phyloP scores from a whole-genome alignment of 352 stramenopile genomes.

The Phytophthora sojae region DNA sequence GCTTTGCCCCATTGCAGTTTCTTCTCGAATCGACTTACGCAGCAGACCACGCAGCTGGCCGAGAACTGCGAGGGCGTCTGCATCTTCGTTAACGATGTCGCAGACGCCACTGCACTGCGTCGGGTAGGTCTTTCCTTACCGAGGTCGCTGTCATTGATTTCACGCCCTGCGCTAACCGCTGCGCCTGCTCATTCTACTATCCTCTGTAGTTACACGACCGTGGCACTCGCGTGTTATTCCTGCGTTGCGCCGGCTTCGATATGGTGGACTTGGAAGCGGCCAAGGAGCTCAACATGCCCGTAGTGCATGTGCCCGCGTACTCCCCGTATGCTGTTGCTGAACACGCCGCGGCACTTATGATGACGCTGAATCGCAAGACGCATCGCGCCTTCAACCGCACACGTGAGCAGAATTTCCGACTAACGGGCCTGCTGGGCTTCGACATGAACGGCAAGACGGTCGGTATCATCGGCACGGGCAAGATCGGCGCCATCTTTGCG shows the following conservation, averaged over 20 bases:
- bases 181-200: not conserved
- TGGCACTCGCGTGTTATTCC: slow-evolving; percentile 67
- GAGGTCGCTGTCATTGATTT: too few species aligned
- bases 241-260: slow-evolving; percentile 82
- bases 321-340: slow-evolving; percentile 83
- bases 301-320: slow-evolving; percentile 78
- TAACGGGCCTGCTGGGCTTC: slow-evolving; percentile 66
- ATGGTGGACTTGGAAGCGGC: slow-evolving; percentile 72
- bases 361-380: slow-evolving; percentile 86
- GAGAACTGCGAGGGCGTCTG: slow-evolving; percentile 64
- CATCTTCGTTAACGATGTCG: slow-evolving; percentile 88
- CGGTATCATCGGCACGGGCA: slow-evolving; percentile 70
- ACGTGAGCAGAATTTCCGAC: slow-evolving; percentile 77
- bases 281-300: slow-evolving; percentile 65
- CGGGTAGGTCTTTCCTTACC: slow-evolving; percentile 35
- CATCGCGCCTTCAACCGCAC: slow-evolving; percentile 79
- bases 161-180: not conserved
- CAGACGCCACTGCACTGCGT: slow-evolving; percentile 59
- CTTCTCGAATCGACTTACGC: slow-evolving; percentile 63
- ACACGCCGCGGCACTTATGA: slow-evolving; percentile 79
- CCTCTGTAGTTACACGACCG: slow-evolving; percentile 41
- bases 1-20: slow-evolving; percentile 39
- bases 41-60: slow-evolving; percentile 59
- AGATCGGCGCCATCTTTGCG: slow-evolving; percentile 56
- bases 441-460: slow-evolving; percentile 81